These are phyloP conservation scores for Pichia scutulata DNA, from an alignment of 805 yeast genomes.

Conservation along the genomic window DNA sequence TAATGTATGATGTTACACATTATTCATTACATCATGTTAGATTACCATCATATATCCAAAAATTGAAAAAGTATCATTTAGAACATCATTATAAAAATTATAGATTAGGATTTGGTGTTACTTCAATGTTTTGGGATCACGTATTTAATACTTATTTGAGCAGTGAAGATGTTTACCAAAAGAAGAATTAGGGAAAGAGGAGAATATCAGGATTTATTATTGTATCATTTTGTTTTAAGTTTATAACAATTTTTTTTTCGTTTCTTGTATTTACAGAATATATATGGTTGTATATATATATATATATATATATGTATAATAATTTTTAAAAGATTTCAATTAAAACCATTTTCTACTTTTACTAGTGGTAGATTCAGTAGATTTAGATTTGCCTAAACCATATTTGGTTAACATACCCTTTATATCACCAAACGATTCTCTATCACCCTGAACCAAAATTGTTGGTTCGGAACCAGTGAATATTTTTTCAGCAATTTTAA, in stretches of 20 bases:
- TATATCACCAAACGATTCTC: constrained; percentile 82
- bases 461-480: constrained; percentile 76
- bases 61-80: constrained; percentile 80
- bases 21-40: constrained; percentile 85
- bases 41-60: constrained; percentile 70
- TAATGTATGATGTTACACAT: constrained; percentile 89
- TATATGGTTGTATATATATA: too few relatives aligned
- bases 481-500: constrained; percentile 64
- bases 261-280: neutral
- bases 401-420: constrained; percentile 53
- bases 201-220: neutral
- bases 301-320: too few relatives aligned
- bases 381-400: constrained; percentile 56
- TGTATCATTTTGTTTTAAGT: neutral
- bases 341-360: constrained; percentile 9
- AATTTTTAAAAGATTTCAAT: too few relatives aligned
- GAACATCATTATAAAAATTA: constrained; percentile 98
- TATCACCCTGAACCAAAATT: constrained; percentile 80
- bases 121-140: constrained; percentile 87
- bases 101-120: constrained; percentile 95
- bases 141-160: constrained; percentile 79
- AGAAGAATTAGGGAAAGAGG: constrained; percentile 23
- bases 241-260: neutral
- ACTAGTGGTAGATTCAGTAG: neutral
- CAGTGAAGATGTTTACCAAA: constrained; percentile 37